Conservation (phyloP, 164 flowering plant genomes). For the Stephania yunnanensis region DNA sequence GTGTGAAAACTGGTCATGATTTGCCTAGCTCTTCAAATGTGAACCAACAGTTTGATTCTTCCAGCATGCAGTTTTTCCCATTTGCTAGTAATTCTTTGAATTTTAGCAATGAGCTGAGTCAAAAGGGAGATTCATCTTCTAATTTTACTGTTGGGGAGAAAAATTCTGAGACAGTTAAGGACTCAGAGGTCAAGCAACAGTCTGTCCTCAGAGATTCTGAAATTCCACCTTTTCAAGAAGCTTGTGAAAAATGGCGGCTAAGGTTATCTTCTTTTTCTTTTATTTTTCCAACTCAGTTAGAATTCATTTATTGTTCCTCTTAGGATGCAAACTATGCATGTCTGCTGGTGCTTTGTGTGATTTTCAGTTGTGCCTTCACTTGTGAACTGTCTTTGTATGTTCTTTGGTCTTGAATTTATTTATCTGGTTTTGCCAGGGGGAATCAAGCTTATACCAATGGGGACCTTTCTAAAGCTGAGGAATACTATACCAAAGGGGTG, state of each 20-base stretch:
- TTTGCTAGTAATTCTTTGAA: slow-evolving; percentile 28
- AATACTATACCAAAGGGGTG: slow-evolving; percentile 69
- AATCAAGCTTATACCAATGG: slow-evolving; percentile 83
- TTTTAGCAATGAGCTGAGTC: slow-evolving; percentile 16
- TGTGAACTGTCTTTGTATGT: background rate
- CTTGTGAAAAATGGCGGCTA: slow-evolving; percentile 72
- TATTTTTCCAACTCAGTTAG: background rate
- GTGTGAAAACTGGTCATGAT: slow-evolving; percentile 38
- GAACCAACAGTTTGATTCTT: slow-evolving; percentile 31
- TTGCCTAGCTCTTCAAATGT: slow-evolving; percentile 20
- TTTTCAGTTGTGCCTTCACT: background rate
- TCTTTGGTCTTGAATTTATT: slow-evolving; percentile 2
- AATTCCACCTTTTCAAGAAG: slow-evolving; percentile 38
- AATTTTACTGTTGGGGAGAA: slow-evolving; percentile 19
- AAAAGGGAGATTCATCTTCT: slow-evolving; percentile 16
- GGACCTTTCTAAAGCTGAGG: slow-evolving; percentile 76
- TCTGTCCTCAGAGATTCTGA: slow-evolving; percentile 20
- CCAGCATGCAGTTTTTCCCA: slow-evolving; percentile 33
- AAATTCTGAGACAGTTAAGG: slow-evolving; percentile 16
- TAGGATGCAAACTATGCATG: background rate
- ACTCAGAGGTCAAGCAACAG: slow-evolving; percentile 20
- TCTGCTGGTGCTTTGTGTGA: background rate
- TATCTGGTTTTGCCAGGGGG: slow-evolving; percentile 48
- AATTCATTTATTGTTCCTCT: background rate
- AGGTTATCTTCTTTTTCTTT: slow-evolving; percentile 31